phyloP scores from a whole-genome alignment of 306 rosid species.

The Inga laurina region DNA sequence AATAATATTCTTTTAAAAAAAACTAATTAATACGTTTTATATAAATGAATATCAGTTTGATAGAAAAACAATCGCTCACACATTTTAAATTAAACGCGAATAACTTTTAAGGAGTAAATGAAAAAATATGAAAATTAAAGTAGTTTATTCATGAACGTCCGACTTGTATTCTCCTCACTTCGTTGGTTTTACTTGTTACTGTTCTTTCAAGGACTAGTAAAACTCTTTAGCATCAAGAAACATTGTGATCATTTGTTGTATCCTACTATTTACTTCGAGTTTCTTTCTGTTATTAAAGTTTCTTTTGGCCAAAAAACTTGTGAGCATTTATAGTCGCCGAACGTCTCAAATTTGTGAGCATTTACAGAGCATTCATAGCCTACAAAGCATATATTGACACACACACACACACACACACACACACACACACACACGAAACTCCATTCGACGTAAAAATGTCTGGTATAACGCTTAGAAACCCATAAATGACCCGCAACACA shows the following conservation, averaged over 20 bases:
- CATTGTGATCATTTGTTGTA: not conserved
- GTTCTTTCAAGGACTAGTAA: not conserved
- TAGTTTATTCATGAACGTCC: not conserved
- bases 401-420: not conserved
- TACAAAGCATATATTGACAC: slow-evolving; percentile 6
- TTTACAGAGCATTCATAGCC: not conserved
- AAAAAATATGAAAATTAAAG: not conserved
- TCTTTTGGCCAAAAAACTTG: not conserved
- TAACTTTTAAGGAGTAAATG: not conserved
- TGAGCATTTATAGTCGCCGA: not conserved
- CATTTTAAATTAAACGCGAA: no score
- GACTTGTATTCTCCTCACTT: not conserved
- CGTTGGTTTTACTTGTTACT: not conserved
- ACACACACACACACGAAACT: not conserved
- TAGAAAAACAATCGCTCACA: no score
- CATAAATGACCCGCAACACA: not conserved
- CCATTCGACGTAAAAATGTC: slow-evolving; percentile 26
- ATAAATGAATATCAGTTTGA: no score
- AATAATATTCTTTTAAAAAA: no score
- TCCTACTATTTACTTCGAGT: not conserved
- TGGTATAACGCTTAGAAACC: slow-evolving; percentile 7
- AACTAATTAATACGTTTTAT: no score
- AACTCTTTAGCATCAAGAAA: not conserved
- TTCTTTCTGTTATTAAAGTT: not conserved
- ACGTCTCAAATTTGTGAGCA: not conserved